Conservation (phyloP, 768 basidiomycete species). For the Collybia sordida region DNA sequence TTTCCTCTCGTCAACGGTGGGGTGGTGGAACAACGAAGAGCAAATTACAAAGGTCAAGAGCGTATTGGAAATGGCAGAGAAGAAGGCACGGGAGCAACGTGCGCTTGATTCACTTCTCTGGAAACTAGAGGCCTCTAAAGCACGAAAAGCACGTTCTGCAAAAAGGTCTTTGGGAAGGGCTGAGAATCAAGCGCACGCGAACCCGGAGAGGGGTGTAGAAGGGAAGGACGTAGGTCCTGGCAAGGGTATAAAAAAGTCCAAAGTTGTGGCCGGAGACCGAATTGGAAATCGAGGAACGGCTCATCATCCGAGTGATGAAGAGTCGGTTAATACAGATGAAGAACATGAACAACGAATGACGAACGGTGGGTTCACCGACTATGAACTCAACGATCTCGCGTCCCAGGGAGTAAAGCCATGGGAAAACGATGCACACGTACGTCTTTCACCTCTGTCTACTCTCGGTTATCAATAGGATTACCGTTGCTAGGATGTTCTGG, state of each 20-base stretch:
- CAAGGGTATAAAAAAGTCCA: no score
- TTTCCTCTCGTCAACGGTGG: constrained; percentile 26
- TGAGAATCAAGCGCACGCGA: no score
- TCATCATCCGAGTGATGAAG: no score
- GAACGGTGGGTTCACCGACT: constrained; percentile 32
- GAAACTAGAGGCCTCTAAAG: not conserved
- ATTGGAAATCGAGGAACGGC: no score
- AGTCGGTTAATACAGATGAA: not conserved
- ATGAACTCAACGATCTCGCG: constrained; percentile 31
- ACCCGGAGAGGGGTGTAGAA: no score
- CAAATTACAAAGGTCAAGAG: constrained; percentile 16
- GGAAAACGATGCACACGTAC: constrained; percentile 42
- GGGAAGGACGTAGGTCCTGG: no score
- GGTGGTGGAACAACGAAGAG: constrained; percentile 35
- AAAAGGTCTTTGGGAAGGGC: constrained; percentile 1
- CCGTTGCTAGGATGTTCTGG: constrained; percentile 3
- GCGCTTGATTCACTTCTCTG: not conserved
- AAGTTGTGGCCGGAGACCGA: no score
- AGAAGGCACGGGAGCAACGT: constrained; percentile 14
- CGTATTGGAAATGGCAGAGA: constrained; percentile 18
- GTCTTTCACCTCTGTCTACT: constrained; percentile 14
- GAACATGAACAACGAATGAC: constrained; percentile 16
- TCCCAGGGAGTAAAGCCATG: constrained; percentile 42
- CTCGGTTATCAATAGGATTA: not conserved
- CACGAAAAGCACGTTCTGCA: constrained; percentile 1